phyloP scores from a whole-genome alignment of 768 basidiomycete species.

The Cytidiella melzeri region DNA sequence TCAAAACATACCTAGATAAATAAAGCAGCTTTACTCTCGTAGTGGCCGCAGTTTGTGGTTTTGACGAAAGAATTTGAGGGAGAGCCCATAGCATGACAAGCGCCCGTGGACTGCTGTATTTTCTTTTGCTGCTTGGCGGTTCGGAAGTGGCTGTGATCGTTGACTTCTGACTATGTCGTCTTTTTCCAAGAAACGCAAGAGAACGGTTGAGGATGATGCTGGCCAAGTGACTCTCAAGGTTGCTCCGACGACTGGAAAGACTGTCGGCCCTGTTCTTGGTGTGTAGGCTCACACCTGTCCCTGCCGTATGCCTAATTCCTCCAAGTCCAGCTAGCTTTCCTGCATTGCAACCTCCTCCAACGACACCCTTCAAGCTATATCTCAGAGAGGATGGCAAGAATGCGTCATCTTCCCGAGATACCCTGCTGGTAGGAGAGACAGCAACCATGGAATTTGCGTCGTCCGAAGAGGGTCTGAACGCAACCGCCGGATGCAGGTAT shows the following conservation, averaged over 20 bases:
- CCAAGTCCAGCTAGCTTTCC: constrained; percentile 54
- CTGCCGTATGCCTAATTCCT: background rate
- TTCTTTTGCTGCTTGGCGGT: no score
- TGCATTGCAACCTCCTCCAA: constrained; percentile 47
- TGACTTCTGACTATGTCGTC: constrained; percentile 1
- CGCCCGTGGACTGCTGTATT: no score
- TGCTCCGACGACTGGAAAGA: constrained; percentile 28
- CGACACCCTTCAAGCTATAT: constrained; percentile 61
- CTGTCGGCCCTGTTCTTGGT: constrained; percentile 54
- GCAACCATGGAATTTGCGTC: constrained; percentile 77
- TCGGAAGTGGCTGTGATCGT: no score
- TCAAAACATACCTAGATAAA: background rate
- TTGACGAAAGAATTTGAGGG: no score
- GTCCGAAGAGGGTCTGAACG: constrained; percentile 44
- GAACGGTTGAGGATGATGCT: constrained; percentile 28
- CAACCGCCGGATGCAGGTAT: constrained; percentile 64
- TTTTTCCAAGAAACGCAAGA: constrained; percentile 40
- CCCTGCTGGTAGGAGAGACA: constrained; percentile 55
- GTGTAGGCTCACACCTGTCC: constrained; percentile 15
- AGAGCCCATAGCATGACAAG: no score
- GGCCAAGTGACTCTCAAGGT: constrained; percentile 32
- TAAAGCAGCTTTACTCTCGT: background rate
- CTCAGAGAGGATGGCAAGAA: constrained; percentile 26
- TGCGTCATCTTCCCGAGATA: background rate
- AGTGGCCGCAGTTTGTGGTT: no score